phyloP scores from a whole-genome alignment of 1,139 yeast genomes.

The Kurtzmaniella quercitrusa region DNA sequence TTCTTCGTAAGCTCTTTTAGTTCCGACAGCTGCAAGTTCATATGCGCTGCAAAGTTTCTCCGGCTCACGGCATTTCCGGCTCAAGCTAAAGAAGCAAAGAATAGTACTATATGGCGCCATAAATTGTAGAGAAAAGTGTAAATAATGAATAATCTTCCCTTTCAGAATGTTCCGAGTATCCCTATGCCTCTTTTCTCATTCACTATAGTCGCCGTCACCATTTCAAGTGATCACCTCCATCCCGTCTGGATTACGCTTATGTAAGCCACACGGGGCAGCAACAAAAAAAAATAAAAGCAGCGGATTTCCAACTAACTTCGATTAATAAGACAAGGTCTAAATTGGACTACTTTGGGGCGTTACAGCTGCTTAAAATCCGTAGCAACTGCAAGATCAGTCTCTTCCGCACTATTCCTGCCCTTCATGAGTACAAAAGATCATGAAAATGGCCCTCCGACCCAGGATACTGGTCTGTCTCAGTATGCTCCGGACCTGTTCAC shows the following conservation, averaged over 20 bases:
- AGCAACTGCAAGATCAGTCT: not conserved
- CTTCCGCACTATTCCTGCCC: not conserved
- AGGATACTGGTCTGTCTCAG: not conserved
- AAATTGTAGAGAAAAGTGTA: too few relatives aligned
- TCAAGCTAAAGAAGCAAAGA: not conserved
- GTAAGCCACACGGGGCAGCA: not conserved
- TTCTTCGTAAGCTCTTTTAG: not conserved
- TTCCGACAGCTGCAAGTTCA: not conserved
- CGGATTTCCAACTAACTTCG: not conserved
- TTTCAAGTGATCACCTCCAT: too few relatives aligned
- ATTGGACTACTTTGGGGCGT: not conserved
- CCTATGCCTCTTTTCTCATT: too few relatives aligned
- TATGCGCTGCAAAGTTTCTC: not conserved
- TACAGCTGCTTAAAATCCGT: not conserved
- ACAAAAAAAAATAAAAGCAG: not conserved
- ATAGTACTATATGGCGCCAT: too few relatives aligned
- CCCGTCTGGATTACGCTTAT: not conserved
- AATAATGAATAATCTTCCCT: too few relatives aligned
- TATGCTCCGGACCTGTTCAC: not conserved
- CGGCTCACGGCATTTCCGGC: not conserved
- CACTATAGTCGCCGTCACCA: too few relatives aligned
- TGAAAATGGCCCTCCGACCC: not conserved
- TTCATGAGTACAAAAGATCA: not conserved
- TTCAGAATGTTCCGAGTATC: too few relatives aligned
- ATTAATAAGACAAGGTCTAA: not conserved